Conservation (phyloP, 345 rosid genomes). For the Syzygium aqueum region DNA sequence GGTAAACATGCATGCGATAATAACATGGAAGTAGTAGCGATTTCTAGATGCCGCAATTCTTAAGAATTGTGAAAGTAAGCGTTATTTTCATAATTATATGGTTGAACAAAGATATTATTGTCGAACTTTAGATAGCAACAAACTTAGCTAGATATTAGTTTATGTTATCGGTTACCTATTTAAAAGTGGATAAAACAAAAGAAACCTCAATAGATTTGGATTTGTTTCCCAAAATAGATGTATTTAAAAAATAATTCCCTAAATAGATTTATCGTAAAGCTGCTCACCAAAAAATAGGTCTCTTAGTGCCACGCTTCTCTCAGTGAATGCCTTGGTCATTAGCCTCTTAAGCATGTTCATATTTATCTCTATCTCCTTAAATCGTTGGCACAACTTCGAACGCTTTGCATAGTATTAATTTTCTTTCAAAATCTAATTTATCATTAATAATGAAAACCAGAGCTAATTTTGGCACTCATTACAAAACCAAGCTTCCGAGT, state of each 20-base stretch:
- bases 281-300: not conserved
- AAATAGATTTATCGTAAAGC: not conserved
- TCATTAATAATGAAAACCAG: not conserved
- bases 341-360: not conserved
- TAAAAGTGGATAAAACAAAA: not conserved
- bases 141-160: not conserved
- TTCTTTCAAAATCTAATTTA: not conserved
- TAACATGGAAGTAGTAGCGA: accelerated
- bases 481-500: not conserved
- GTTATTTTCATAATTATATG: not conserved
- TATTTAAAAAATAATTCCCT: not conserved
- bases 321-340: not conserved
- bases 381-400: not conserved
- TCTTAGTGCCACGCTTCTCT: not conserved
- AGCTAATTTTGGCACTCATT: not conserved
- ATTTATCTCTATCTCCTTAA: not conserved
- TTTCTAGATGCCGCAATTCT: not conserved
- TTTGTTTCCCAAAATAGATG: not conserved
- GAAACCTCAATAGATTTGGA: not conserved
- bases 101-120: not conserved
- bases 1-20: accelerated
- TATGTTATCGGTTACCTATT: not conserved
- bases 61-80: accelerated
- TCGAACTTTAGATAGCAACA: not conserved
- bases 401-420: not conserved